phyloP scores from a whole-genome alignment of 164 flowering plant species.

The Cinnamomum chago region DNA sequence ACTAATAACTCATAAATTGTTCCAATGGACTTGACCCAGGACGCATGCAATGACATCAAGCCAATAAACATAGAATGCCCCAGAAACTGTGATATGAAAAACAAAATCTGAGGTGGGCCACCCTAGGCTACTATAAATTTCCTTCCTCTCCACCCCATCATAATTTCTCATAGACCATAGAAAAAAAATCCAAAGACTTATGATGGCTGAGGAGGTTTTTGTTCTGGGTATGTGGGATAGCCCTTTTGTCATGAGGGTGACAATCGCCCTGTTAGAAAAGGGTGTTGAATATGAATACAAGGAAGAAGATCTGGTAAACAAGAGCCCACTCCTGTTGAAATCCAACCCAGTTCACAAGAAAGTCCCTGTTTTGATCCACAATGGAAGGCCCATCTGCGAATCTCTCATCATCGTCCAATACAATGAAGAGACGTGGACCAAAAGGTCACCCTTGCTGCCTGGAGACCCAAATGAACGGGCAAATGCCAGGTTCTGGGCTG shows the following conservation, averaged over 20 bases:
- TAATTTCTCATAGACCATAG: too few species aligned
- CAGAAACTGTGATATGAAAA: too few species aligned
- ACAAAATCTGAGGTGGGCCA: too few species aligned
- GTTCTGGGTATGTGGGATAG: constrained; percentile 23
- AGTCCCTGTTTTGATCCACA: constrained; percentile 23
- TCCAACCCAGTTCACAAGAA: constrained; percentile 21
- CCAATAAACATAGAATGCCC: too few species aligned
- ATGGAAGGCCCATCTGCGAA: constrained; percentile 20
- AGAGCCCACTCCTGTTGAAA: constrained; percentile 15
- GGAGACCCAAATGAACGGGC: constrained; percentile 11
- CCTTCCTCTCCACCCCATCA: too few species aligned
- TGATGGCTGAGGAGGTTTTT: constrained; percentile 20
- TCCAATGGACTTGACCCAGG: too few species aligned
- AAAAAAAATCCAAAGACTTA: too few species aligned
- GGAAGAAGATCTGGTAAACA: constrained; percentile 15
- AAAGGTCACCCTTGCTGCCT: constrained; percentile 11
- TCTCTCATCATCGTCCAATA: constrained; percentile 24
- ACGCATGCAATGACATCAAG: too few species aligned
- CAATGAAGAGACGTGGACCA: constrained; percentile 20
- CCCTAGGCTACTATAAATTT: too few species aligned
- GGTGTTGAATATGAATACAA: constrained; percentile 22
- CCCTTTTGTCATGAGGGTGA: constrained; percentile 25
- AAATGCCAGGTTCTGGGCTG: constrained; percentile 14
- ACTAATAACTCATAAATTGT: too few species aligned
- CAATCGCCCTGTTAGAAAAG: constrained; percentile 22